Evolutionary conservation across 441 rosid genomes (phyloP).

Genomic region (Codiaeum variegatum): DNA sequence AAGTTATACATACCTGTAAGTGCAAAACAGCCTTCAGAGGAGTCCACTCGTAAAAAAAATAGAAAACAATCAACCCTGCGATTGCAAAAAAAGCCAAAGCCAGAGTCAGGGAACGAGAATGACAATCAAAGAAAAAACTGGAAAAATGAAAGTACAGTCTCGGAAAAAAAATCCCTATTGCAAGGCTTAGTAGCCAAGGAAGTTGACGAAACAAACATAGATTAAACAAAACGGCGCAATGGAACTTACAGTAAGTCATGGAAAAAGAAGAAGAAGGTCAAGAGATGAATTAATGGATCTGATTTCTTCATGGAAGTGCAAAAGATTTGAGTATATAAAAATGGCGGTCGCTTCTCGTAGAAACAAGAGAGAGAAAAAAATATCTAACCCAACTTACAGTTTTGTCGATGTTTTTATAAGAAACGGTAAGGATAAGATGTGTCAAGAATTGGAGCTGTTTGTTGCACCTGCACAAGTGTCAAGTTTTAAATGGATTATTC

Average conservation of each 20-base stretch:
- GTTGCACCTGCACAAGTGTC: neutral
- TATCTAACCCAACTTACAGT: slow-evolving; percentile 11
- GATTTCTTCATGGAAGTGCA: neutral
- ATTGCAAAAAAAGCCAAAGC: too few species aligned
- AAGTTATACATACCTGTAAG: too few species aligned
- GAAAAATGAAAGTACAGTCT: neutral
- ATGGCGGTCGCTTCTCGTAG: neutral
- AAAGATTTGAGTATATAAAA: too few species aligned
- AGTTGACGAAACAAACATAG: neutral
- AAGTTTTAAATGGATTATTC: neutral
- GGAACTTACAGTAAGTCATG: neutral
- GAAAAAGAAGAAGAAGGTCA: neutral
- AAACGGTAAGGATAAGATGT: too few species aligned
- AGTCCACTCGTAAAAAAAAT: too few species aligned
- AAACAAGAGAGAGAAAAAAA: slow-evolving; percentile 25
- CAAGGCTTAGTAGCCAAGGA: neutral
- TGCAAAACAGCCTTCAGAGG: too few species aligned
- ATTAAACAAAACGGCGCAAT: neutral
- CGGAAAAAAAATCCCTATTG: neutral
- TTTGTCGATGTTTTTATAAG: neutral
- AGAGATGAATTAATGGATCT: neutral
- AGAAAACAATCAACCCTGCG: too few species aligned
- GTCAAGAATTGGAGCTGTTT: too few species aligned
- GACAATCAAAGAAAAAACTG: too few species aligned
- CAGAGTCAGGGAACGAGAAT: neutral